Percentiles rank a stretch among this genome's conserved stretches.
These are phyloP conservation scores for Stagonosporopsis cucurbitacearum DNA, from an alignment of 2,329 filamentous ascomycete species.

Conservation along the genomic window DNA sequence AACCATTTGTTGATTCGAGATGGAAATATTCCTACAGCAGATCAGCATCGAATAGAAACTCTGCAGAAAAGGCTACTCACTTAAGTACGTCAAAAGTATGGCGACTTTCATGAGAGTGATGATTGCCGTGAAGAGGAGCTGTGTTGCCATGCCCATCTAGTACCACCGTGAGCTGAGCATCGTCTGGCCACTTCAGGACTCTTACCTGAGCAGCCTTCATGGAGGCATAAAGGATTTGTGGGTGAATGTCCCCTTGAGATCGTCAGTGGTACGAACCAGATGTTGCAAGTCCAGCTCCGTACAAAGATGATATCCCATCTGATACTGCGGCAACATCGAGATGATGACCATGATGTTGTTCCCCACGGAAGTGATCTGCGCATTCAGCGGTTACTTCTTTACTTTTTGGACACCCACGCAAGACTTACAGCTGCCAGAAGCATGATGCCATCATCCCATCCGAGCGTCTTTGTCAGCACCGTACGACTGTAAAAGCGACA, in stretches of 20 bases:
- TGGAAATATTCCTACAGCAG: slow-evolving; percentile 32
- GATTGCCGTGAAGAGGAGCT: slow-evolving; percentile 33
- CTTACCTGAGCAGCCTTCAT: slow-evolving; percentile 31
- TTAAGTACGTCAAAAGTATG: slow-evolving; percentile 30
- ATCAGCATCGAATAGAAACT: not conserved
- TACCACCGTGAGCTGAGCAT: not conserved
- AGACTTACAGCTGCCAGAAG: slow-evolving; percentile 31
- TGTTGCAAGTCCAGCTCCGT: not conserved
- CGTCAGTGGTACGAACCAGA: slow-evolving; percentile 3
- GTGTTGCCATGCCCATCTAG: slow-evolving; percentile 34
- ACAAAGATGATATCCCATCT: slow-evolving; percentile 42
- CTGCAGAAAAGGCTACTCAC: slow-evolving; percentile 7
- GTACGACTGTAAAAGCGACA: slow-evolving; percentile 37
- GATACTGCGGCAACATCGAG: slow-evolving; percentile 32
- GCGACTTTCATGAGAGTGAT: slow-evolving; percentile 39
- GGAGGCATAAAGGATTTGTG: slow-evolving; percentile 20
- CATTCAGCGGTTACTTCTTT: not conserved
- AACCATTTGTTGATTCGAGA: slow-evolving; percentile 38
- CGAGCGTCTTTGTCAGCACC: slow-evolving; percentile 31
- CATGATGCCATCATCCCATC: slow-evolving; percentile 42
- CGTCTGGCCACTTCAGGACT: too few relatives aligned
- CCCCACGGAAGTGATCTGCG: slow-evolving; percentile 27
- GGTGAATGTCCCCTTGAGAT: slow-evolving; percentile 28
- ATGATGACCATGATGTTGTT: slow-evolving; percentile 37
- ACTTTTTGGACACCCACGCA: fast-evolving